Evolutionary conservation across 768 basidiomycete species (phyloP), one percentile per base, ranked within the genome.

Genomic region (Solioccasus polychromus): DNA sequence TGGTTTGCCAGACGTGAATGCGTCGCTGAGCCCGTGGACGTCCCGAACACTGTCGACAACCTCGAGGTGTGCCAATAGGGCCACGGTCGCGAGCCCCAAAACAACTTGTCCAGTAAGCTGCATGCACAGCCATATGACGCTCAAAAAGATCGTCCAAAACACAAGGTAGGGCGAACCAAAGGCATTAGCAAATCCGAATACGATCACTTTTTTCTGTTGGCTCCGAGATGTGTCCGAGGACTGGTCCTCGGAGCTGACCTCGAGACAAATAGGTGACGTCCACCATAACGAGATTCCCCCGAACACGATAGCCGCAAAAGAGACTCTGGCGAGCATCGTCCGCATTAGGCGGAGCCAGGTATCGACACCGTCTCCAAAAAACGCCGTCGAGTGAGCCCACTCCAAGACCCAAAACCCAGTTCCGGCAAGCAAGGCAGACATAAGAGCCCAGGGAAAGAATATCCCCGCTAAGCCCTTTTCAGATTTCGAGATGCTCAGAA

Each of bases 101-200:
- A 83, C 77, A 15, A 97, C 48, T 62, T 99, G 95, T 0, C 88
- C 94, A 0, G 87, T 84, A 3, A 92, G 77, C 54, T 92, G 92
- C 9, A 77, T 82, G 17, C 82, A 74, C 7, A 65, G 20, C 63
- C 63, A 64, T 9, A 87, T 70, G 11, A 85, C 42, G 4, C 72
- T 71, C 31, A 95, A 77, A 37, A 74, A 67, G 19, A 87, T 74
- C 7, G 77, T 72, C 79, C 87, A 86, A 59, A 96, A 89, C 29
- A 95, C 68, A 44, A 93, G 70, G 64, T 92, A 96, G 2, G 90
- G 81, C 14, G 92, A 83, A 14, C 92, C 95, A 57, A 83, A 94
- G 0, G 89, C 83, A 61, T 97, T 96, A 0, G 90, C 88, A 58
- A 84, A 95, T 0, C 94, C 94, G 1, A 92, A 66, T 2, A 97